phyloP scores from a whole-genome alignment of 768 basidiomycete species.

The Hirschioporus abietinus region DNA sequence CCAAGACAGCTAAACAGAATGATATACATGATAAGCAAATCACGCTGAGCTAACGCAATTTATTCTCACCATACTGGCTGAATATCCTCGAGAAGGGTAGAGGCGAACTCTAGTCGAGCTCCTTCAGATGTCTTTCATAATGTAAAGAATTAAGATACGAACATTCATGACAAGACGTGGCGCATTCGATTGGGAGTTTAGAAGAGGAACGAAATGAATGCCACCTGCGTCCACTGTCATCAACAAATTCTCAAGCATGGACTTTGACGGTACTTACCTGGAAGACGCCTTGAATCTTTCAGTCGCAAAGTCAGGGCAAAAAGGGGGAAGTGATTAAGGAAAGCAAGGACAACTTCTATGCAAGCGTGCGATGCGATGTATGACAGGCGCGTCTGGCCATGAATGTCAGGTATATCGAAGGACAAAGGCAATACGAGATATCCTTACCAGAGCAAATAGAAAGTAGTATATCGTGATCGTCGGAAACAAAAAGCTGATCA shows the following conservation, averaged over 20 bases:
- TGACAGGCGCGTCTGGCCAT: slow-evolving; percentile 42
- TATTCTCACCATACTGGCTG: slow-evolving; percentile 49
- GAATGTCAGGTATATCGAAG: neutral
- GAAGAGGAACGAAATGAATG: slow-evolving; percentile 28
- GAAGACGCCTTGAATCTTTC: slow-evolving; percentile 80
- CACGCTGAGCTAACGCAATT: neutral
- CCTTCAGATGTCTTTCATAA: neutral
- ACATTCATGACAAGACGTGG: slow-evolving; percentile 8
- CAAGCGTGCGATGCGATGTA: slow-evolving; percentile 55
- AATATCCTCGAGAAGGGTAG: slow-evolving; percentile 47
- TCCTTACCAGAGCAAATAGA: slow-evolving; percentile 61
- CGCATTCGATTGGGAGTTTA: slow-evolving; percentile 16
- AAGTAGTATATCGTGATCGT: slow-evolving; percentile 85
- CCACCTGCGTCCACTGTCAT: slow-evolving; percentile 21
- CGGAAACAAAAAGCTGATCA: slow-evolving; percentile 75
- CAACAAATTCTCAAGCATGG: neutral
- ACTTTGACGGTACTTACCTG: slow-evolving; percentile 43
- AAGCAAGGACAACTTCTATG: slow-evolving; percentile 61
- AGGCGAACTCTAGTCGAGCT: slow-evolving; percentile 42
- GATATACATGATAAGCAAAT: no score
- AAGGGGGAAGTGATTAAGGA: slow-evolving; percentile 90
- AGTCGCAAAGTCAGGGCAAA: slow-evolving; percentile 80
- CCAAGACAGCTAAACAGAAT: slow-evolving; percentile 38
- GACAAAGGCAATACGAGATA: neutral
- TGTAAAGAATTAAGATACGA: neutral